Conservation (phyloP, 2,329 filamentous ascomycete species). For the Tetracladium maxilliforme region DNA sequence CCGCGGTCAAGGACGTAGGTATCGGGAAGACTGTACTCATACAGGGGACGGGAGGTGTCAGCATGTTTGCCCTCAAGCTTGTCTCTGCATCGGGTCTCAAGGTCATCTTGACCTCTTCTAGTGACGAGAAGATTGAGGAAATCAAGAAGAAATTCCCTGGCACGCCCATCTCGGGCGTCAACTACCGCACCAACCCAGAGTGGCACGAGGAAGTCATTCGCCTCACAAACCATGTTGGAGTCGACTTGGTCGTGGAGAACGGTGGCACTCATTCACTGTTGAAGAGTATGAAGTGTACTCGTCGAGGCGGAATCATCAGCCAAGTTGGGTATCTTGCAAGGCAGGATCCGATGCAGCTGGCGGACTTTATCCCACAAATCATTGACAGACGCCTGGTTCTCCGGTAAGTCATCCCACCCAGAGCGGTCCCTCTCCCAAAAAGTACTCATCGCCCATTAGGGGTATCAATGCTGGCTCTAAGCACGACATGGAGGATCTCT, state of each 20-base stretch:
- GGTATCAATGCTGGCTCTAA: constrained; percentile 1
- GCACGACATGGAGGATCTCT: background rate
- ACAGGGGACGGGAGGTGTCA: constrained; percentile 29
- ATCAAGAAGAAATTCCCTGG: constrained; percentile 12
- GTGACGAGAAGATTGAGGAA: constrained; percentile 26
- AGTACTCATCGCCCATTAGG: background rate
- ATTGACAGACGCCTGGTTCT: no score
- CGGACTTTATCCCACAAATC: no score
- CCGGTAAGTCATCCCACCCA: no score
- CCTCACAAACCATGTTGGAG: no score
- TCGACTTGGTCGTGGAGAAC: no score
- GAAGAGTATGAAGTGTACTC: background rate
- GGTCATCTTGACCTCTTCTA: constrained; percentile 33
- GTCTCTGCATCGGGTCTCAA: constrained; percentile 27
- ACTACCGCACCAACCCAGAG: no score
- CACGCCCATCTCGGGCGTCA: no score
- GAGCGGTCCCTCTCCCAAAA: background rate
- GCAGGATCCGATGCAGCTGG: no score
- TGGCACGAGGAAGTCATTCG: no score
- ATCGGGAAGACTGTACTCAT: constrained; percentile 1
- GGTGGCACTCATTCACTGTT: background rate
- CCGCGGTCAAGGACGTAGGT: background rate
- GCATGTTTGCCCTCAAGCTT: constrained; percentile 25
- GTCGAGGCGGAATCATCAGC: no score
- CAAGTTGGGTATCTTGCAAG: no score